Base-by-base conservation (phyloP, 1,284 basidiomycete species). In the Ganoderma boninense region DNA sequence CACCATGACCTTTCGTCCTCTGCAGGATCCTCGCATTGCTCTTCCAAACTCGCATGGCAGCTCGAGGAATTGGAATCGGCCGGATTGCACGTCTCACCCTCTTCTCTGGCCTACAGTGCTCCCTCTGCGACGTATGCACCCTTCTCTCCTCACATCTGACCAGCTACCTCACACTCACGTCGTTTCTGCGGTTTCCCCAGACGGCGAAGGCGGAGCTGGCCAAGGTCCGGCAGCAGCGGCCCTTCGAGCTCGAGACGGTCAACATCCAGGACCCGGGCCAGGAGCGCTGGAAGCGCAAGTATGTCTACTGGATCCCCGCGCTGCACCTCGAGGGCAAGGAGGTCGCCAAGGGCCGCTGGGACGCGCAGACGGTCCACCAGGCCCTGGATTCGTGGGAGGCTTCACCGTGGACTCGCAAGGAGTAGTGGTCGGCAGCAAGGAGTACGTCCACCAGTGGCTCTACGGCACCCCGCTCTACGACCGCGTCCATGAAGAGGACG, bases 261-360 rank as follows among this genome's bases (percentile, higher is more conserved):
- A 90, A 95, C 78, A 95, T 95, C 74, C 92, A 93, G 77, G 91
- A 90, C 68, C 82, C 85, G 60, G 92, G 89, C 2, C 92, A 94
- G 80, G 91, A 92, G 81, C 84, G 79, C 82, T 95, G 93, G 93
- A 92, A 90, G 84, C 86, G 85, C 77, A 92, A 90, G 82, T 95
- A 94, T 89, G 87, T 92, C 56, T 93, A 93, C 80, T 95, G 93
- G 92, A 95, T 95, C 73, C 94, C 94, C 14, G 94, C 90, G 61
- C 86, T 95, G 60, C 93, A 95, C 79, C 83, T 95, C 77, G 92
- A 95, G 76, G 92, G 89, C 80, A 87, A 87, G 82, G 92, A 94
- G 81, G 87, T 94, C 68, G 91, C 89, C 73, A 95, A 93, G 82
- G 93, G 94, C 54, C 87, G 91, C 74, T 94, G 93, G 93, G 90